These are phyloP conservation scores for Pochonia chlamydosporia DNA, from an alignment of 2,329 filamentous ascomycete species.

Conservation along the genomic window DNA sequence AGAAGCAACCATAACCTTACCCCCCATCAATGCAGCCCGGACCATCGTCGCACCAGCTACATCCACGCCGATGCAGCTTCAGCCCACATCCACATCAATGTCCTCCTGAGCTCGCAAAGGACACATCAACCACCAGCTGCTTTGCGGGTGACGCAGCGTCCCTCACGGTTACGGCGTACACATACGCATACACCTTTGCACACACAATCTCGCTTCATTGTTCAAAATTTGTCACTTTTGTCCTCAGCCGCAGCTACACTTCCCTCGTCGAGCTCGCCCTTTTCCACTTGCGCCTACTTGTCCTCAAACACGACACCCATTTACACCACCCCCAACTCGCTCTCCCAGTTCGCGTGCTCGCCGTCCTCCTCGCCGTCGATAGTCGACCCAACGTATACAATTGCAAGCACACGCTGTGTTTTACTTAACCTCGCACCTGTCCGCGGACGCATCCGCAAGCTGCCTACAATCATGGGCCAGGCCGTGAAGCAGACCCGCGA, in stretches of 20 bases:
- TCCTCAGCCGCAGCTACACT: background rate
- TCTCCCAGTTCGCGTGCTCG: background rate
- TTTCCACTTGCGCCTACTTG: slow-evolving; percentile 5
- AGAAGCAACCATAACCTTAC: slow-evolving; percentile 13
- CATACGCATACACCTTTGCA: slow-evolving; percentile 4
- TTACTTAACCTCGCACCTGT: slow-evolving; percentile 15
- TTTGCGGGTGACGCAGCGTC: background rate
- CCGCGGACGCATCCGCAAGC: slow-evolving; percentile 15
- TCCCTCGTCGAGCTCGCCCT: slow-evolving; percentile 2
- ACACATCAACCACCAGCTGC: slow-evolving; percentile 8
- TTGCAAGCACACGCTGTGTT: slow-evolving; percentile 5
- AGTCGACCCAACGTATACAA: slow-evolving; percentile 4
- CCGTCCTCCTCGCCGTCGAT: slow-evolving; percentile 6
- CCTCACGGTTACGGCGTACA: background rate
- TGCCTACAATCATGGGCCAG: slow-evolving; percentile 22
- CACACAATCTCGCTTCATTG: background rate
- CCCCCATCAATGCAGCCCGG: too few species aligned
- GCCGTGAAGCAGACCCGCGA: slow-evolving; percentile 26
- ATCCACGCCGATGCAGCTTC: too few species aligned
- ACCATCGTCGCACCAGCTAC: background rate
- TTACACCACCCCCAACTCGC: background rate
- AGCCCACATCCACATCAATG: background rate
- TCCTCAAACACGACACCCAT: slow-evolving; percentile 1
- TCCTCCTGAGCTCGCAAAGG: slow-evolving; percentile 5
- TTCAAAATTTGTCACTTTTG: background rate